Base-by-base conservation (phyloP, 805 yeast genomes). In the Candida broadrunensis region DNA sequence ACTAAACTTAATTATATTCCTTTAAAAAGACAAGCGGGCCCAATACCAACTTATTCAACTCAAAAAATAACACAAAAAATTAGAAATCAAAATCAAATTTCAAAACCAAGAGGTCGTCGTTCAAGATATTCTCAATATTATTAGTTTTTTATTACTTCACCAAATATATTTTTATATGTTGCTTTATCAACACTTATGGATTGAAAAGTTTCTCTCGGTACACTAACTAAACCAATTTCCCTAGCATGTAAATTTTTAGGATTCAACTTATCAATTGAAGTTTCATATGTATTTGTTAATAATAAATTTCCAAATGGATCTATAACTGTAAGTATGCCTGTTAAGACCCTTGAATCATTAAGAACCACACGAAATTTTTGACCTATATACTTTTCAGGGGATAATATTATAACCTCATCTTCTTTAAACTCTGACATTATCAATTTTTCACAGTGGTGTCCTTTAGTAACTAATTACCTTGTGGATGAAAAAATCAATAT, bases 141-240 rank as follows among this genome's bases (percentile, higher is more conserved):
- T 14, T 29, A 29, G 17, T n/a, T 29, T 14, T 29, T 29, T 14
- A 29, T 15, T 15, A n/a, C 9, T 25, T 29, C 8, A 14, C 13
- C 30, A 33, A 42, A 42, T 35, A 52, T 43, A 26, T 33, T 30
- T 15, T 38, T 34, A 34, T 54, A 44, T 2, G 54, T 44, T 33
- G 43, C 47, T 17, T 48, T 49, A 31, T 55, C 60, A 30, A 66
- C 50, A 31, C 35, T 54, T 2, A 65, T 53, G 16, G 55, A 52
- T 2, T 42, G 37, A 2, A 77, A 69, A 3, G 77, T 60, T 1
- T 49, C 46, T 38, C 63, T 58, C 1, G 80, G 81, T 2, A 78
- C 68, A 47, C 82, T 76, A n/a, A 78, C 80, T 8, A 78, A 53
- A 0, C 83, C 83, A 31, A 77, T 49, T 34, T 66, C 67, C 46